Evolutionary conservation across 2,329 filamentous ascomycete species (phyloP), one percentile per base, ranked within the genome.

Genomic region (Leptographium radiaticola): DNA sequence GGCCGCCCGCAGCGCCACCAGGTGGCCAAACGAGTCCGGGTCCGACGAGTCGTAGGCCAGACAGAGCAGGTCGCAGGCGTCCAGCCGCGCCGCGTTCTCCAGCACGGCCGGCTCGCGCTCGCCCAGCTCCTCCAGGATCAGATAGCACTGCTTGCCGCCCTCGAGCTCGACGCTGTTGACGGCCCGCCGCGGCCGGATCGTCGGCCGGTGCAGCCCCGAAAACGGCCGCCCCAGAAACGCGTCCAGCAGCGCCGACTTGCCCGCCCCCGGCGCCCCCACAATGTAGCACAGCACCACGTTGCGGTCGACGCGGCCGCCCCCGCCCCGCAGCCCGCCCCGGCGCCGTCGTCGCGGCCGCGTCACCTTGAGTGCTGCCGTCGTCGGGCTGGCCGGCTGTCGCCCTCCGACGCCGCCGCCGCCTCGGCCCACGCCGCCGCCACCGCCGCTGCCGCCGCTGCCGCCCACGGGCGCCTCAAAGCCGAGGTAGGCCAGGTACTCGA

Each of bases 31-130:
- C 5, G 89, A 95, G 67, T 97, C 90, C 0, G 93, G 91, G 58
- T 98, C 90, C 1, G 89, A 94, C 2, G 91, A 97, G 71, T 98
- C 93, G 70, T 97, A 98, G 0, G 89, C 84, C 69, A 95, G 97
- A 69, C 91, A 95, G 47, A 98, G 79, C 30, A 98, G 77, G 67
- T 98, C 93, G 68, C 91, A 97, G 7, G 89, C 84, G 63, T 95
- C 89, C 15, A 98, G 76, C 68, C 94, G 95, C 46, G 83, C 80
- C 63, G 84, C 83, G 64, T 98, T 98, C 54, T 97, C 93, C 4
- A 98, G 74, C 53, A 97, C 89, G 13, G 93, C 93, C 0, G 89
- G 86, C 67, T 97, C 93, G n/a, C 95, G 75, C 68, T 97, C 89
- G 38, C 93, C 93, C 1, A 97, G 83, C 68, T 98, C 93, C 64